phyloP scores from a whole-genome alignment of 1,284 basidiomycete species.

The Rhodotorula glutinis region DNA sequence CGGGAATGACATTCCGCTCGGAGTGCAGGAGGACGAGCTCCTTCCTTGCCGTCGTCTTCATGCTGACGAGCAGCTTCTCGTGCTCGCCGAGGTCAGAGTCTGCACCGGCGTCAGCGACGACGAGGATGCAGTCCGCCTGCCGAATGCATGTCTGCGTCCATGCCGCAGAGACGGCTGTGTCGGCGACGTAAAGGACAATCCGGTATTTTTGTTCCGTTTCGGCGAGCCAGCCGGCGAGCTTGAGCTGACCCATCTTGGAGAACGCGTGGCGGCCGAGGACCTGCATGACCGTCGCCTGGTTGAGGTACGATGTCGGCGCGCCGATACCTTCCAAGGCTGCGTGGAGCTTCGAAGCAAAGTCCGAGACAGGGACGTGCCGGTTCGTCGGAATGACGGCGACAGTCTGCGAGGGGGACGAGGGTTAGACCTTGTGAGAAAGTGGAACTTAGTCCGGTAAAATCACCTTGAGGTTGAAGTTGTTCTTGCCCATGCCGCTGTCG shows the following conservation, averaged over 20 bases:
- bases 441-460: neutral
- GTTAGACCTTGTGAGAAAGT: neutral
- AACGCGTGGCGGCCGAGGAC: constrained; percentile 91
- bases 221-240: constrained; percentile 87
- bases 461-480: constrained; percentile 77
- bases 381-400: constrained; percentile 80
- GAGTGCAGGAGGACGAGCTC: constrained; percentile 92
- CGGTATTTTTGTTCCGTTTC: constrained; percentile 90
- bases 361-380: constrained; percentile 76
- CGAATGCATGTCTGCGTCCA: constrained; percentile 98
- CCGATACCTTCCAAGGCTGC: constrained; percentile 80
- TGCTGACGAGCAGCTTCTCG: constrained; percentile 82
- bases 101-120: constrained; percentile 80
- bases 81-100: constrained; percentile 56
- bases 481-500: constrained; percentile 57
- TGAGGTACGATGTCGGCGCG: constrained; percentile 80
- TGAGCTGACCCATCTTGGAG: constrained; percentile 88
- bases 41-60: constrained; percentile 96
- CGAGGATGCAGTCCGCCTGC: constrained; percentile 93
- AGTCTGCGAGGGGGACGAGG: constrained; percentile 56
- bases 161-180: constrained; percentile 82
- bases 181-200: constrained; percentile 88
- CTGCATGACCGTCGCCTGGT: constrained; percentile 83
- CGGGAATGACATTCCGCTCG: constrained; percentile 80
- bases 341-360: constrained; percentile 84